These are phyloP conservation scores for Coemansia erecta DNA, from an alignment of 192 early-diverging fungal species.

Conservation along the genomic window DNA sequence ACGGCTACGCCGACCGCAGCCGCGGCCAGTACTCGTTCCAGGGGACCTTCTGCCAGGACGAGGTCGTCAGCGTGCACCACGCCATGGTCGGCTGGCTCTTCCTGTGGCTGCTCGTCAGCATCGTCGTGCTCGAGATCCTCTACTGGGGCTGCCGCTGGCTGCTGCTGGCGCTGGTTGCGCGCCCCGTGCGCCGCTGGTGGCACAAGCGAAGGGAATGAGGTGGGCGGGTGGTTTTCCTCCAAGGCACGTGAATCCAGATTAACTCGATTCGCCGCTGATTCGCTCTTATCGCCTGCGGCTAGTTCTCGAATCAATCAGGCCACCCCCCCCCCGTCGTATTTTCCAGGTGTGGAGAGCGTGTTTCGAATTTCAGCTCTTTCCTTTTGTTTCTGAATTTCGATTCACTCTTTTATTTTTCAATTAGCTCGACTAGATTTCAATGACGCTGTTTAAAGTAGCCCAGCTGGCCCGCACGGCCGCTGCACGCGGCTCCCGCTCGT, in stretches of 20 bases:
- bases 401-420: conserved; percentile 2
- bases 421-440: neutral
- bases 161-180: conserved; percentile 6
- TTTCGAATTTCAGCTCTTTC: neutral
- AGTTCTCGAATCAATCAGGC: neutral
- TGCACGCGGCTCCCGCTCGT: conserved; percentile 37
- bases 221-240: too few relatives aligned
- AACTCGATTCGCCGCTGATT: too few relatives aligned
- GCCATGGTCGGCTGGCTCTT: conserved; percentile 46
- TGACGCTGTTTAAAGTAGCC: conserved; percentile 34
- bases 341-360: too few relatives aligned
- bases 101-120: conserved; percentile 36
- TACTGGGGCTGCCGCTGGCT: conserved; percentile 48
- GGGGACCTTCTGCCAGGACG: conserved; percentile 59
- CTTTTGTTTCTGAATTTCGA: neutral
- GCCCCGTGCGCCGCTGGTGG: conserved; percentile 6
- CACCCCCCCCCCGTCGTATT: neutral
- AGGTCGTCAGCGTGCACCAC: conserved; percentile 47
- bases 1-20: conserved; percentile 54
- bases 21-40: conserved; percentile 67
- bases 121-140: conserved; percentile 26
- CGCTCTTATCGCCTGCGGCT: neutral
- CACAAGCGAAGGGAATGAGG: neutral
- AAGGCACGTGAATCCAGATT: too few relatives aligned
- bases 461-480: conserved; percentile 42